These are phyloP conservation scores for Fusarium guadeloupense DNA, from an alignment of 2,329 filamentous ascomycete genomes.

Conservation along the genomic window DNA sequence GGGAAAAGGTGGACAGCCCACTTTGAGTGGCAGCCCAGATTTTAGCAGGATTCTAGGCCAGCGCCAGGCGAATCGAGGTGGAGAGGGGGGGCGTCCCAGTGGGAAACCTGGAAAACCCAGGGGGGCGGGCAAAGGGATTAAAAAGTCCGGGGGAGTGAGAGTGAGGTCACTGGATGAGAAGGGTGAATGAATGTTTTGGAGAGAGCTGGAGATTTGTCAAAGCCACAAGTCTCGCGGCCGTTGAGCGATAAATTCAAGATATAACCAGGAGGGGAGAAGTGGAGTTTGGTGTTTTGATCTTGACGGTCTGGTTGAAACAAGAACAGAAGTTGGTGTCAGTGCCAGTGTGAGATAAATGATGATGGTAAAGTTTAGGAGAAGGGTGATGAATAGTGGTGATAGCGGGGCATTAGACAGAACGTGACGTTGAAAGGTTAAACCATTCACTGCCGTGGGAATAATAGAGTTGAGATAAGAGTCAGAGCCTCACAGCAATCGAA, in stretches of 20 bases:
- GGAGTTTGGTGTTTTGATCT: not conserved
- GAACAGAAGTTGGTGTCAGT: not conserved
- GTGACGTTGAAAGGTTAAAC: no score
- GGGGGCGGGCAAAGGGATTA: not conserved
- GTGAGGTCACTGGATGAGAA: conserved; percentile 39
- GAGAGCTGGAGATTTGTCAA: no score
- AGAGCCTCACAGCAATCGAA: conserved; percentile 8
- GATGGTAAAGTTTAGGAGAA: conserved; percentile 17
- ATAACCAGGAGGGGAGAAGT: not conserved
- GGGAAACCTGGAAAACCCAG: conserved; percentile 35
- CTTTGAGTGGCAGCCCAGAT: conserved; percentile 37
- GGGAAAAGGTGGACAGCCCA: conserved; percentile 38
- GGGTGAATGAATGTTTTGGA: conserved; percentile 3
- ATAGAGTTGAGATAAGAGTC: not conserved
- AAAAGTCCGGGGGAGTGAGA: conserved; percentile 19
- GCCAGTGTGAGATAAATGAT: conserved; percentile 17
- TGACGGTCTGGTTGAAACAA: no score
- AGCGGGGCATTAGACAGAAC: conserved; percentile 23
- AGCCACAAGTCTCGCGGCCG: not conserved
- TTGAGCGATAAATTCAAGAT: not conserved
- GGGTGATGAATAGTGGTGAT: conserved; percentile 14
- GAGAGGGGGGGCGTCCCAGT: conserved; percentile 32
- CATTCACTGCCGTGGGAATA: not conserved
- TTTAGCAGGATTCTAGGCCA: conserved; percentile 40
- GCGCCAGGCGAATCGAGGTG: conserved; percentile 34